Evolutionary conservation across 2,329 filamentous ascomycete genomes (phyloP).

Genomic region (Mariannaea sp.): DNA sequence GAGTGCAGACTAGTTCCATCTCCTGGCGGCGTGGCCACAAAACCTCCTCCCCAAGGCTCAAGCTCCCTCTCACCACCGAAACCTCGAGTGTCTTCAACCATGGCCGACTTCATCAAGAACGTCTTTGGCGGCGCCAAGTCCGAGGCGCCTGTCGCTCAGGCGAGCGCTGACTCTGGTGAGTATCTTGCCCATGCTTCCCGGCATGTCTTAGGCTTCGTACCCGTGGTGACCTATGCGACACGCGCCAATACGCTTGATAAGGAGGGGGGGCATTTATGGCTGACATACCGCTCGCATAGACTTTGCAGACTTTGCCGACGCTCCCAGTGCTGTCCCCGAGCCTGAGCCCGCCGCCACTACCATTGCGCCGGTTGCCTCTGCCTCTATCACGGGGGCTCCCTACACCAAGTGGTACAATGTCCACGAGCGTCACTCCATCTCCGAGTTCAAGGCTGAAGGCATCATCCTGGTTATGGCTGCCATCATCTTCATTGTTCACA

Average conservation of each 20-base stretch:
- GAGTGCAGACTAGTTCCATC: conserved; percentile 33
- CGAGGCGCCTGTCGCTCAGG: conserved; percentile 46
- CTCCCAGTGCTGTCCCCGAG: conserved; percentile 67
- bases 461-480: conserved; percentile 77
- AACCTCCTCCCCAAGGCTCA: conserved; percentile 19
- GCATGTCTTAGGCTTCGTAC: conserved; percentile 1
- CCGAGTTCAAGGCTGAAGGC: conserved; percentile 88
- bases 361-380: conserved; percentile 49
- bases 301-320: conserved; percentile 91
- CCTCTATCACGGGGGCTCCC: conserved; percentile 59
- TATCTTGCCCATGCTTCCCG: conserved; percentile 18
- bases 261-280: conserved; percentile 16
- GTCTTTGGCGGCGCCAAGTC: conserved; percentile 70
- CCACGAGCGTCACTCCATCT: conserved; percentile 83
- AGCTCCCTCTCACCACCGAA: conserved; percentile 29
- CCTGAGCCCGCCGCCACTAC: conserved; percentile 53
- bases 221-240: conserved; percentile 14
- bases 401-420: conserved; percentile 97
- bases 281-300: conserved; percentile 58
- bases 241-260: conserved; percentile 7
- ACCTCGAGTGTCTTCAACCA: conserved; percentile 40
- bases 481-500: conserved; percentile 76
- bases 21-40: conserved; percentile 32
- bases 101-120: conserved; percentile 68
- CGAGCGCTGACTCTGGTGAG: conserved; percentile 68